Base-by-base conservation (phyloP, 257 asterid species). In the Forsythia suspensa region DNA sequence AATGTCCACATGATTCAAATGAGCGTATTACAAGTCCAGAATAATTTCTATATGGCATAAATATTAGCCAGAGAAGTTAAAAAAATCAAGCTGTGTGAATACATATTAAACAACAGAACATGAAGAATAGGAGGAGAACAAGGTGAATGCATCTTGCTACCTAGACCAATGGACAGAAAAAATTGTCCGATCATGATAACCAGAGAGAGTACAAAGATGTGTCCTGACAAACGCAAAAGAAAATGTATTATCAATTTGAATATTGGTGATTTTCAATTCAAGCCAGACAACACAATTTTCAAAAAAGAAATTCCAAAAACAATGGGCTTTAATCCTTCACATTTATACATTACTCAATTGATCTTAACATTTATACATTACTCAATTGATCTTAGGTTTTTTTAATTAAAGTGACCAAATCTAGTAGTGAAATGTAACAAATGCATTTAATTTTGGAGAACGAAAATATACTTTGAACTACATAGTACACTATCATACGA, bases 91-190 rank as follows among this genome's bases (percentile, higher is more conserved):
- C 39, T 36, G 36, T 8, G 24, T 78, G 9, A 39, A 34, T 59
- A 40, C 69, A 65, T 15, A 10, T n/a, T 16, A 34, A 42, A 59
- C 6, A 37, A 16, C 21, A 16, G 12, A 7, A 72, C 2, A 65
- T 7, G 71, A 70, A 63, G 67, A 36, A 24, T 69, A 65, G 68
- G 57, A 70, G 40, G 72, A 51, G 15, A 48, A 73, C 39, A 82
- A 51, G 80, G 71, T 37, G 16, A 20, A 43, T 39, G 8, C 44
- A 70, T 59, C 51, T 71, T 36, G 80, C 61, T 84, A 96, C 99
- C 97, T 90, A 79, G 98, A 94, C 99, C 98, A 96, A 73, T 94
- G 90, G 77, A 94, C 88, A 18, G 97, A 88, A 85, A 96, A 96
- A 80, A 96, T 86, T 69, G 99, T 94, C 61, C 97, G 90, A 82